phyloP scores from a whole-genome alignment of 169 alveolate species.

The Miamiensis avidus region DNA sequence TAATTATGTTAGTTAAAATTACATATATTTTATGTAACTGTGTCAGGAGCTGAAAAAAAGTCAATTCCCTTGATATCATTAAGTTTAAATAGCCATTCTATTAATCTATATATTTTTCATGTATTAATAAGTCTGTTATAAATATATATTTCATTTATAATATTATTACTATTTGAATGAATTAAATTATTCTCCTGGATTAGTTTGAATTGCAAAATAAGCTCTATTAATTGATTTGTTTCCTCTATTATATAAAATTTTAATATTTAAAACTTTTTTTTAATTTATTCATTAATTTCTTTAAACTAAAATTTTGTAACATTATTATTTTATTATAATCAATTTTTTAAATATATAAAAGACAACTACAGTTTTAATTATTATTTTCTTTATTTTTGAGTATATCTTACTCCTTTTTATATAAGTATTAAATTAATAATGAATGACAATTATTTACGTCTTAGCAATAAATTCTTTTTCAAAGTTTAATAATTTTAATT shows the following conservation, averaged over 20 bases:
- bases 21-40: not conserved
- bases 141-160: not conserved
- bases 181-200: constrained; percentile 70
- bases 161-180: constrained; percentile 39
- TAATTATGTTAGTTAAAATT: not conserved
- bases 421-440: not conserved
- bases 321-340: too few species aligned
- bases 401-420: too few species aligned
- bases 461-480: constrained; percentile 45
- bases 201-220: constrained; percentile 50
- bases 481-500: constrained; percentile 53
- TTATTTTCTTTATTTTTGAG: not conserved
- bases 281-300: too few species aligned
- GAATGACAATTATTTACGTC: constrained; percentile 5
- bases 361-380: not conserved
- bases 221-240: constrained; percentile 66
- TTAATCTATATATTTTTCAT: not conserved
- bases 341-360: too few species aligned
- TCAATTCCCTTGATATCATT: not conserved
- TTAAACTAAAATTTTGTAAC: not conserved
- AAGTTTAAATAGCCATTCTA: not conserved
- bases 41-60: not conserved
- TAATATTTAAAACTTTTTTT: too few species aligned
- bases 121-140: not conserved
- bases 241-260: constrained; percentile 58